Base-by-base conservation (phyloP, 805 yeast genomes). In the Ogataea trehaloabstinens region DNA sequence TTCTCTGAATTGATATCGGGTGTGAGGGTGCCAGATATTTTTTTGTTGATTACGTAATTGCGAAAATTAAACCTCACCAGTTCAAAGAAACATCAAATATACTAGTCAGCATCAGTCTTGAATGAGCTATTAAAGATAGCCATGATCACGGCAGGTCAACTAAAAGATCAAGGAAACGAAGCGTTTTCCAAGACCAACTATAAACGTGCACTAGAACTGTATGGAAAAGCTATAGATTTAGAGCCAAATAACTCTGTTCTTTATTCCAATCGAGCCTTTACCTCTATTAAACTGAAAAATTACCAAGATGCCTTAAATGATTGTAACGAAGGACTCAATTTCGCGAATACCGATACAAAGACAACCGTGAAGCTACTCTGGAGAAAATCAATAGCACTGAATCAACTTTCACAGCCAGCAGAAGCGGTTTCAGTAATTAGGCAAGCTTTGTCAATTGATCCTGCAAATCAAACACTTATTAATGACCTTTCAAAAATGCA, bases 201-300 rank as follows among this genome's bases (percentile, higher is more conserved):
- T 52, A 47, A 47, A 4, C 64, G 65, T 20, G 88, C 93, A 0
- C 72, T 75, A 1, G 54, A 66, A 18, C 57, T 68, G 0, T 85
- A 85, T 55, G 56, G 74, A 8, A 71, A 73, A 35, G 88, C 90
- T 3, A 66, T 81, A 25, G 60, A 60, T 6, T 22, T 67, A 13
- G 75, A 75, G 35, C 71, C 79, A 0, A 25, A 47, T 0, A 75
- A 78, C 43, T 71, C 89, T 0, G 70, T 81, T 0, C 62, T 79
- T 1, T 79, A 70, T 53, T 74, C 90, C n/a, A 85, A 85, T 53
- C 61, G 83, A 31, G 84, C 93, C 0, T 78, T 79, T 66, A 69
- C 86, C n/a, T 69, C 73, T 45, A 54, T 82, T 28, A 78, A 79
- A 40, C 54, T 78, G 4, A 51, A 63, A 5, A 70, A 72, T 22